phyloP scores from a whole-genome alignment of 441 rosid species.

The Omphalea diandra region DNA sequence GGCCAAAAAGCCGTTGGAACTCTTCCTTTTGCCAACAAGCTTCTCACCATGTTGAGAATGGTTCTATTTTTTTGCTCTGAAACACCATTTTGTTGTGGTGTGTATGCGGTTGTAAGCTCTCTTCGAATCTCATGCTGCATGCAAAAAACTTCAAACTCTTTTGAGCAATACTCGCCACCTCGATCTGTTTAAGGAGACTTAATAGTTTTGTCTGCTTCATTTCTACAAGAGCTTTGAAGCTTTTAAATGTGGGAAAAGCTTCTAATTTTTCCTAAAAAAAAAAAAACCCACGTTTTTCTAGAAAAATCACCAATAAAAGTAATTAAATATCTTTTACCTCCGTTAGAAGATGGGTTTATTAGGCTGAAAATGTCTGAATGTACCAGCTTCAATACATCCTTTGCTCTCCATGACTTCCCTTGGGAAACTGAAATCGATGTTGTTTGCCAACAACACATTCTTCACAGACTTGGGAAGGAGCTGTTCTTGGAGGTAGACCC shows the following conservation, averaged over 20 bases:
- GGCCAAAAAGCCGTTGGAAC: background rate
- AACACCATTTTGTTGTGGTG: background rate
- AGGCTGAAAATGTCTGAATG: background rate
- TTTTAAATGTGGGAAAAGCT: background rate
- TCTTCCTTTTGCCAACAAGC: background rate
- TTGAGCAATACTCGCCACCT: background rate
- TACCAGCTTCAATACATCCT: background rate
- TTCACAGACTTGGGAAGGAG: background rate
- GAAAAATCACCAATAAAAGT: no score
- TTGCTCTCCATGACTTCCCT: background rate
- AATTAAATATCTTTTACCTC: background rate
- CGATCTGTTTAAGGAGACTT: background rate
- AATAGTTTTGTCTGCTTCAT: background rate
- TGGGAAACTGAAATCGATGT: no score
- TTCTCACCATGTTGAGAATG: constrained; percentile 1
- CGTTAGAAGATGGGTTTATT: background rate
- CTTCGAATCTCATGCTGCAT: background rate
- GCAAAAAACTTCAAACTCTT: background rate
- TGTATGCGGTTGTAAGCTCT: background rate
- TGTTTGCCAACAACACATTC: no score
- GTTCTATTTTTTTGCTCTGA: no score
- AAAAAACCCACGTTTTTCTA: no score
- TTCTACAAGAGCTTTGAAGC: background rate
- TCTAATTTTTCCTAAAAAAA: background rate
- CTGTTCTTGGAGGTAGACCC: background rate